A percentile compares a stretch with the other conserved stretches of the same genome.
These are phyloP conservation scores for Fusarium denticulatum DNA, from an alignment of 2,329 filamentous ascomycete genomes.

Conservation along the genomic window DNA sequence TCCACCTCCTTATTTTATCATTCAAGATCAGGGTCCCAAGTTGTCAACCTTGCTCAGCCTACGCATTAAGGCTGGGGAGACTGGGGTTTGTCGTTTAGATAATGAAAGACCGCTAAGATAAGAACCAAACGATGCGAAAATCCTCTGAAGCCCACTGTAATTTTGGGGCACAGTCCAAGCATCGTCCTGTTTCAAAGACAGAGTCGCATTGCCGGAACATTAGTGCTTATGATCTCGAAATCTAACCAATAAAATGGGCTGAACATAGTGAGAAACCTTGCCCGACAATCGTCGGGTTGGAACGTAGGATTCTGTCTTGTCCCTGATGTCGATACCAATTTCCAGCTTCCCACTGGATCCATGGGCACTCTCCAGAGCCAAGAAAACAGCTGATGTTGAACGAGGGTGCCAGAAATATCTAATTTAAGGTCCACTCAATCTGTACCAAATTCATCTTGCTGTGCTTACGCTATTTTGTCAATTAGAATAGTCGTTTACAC, in stretches of 20 bases:
- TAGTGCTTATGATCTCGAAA: background rate
- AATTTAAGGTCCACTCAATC: accelerated
- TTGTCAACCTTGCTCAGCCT: background rate
- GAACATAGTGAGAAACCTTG: background rate
- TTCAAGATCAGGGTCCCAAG: background rate
- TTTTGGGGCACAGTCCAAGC: background rate
- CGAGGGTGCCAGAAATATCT: background rate
- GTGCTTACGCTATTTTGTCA: background rate
- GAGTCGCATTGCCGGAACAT: background rate
- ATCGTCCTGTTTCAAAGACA: background rate
- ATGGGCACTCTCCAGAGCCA: background rate
- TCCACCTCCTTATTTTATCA: background rate
- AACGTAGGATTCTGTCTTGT: background rate
- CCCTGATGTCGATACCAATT: background rate
- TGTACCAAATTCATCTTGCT: accelerated
- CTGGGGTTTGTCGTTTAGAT: background rate
- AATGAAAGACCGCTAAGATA: background rate
- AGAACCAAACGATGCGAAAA: background rate
- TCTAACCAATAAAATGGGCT: background rate
- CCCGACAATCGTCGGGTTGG: background rate
- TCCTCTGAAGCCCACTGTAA: background rate
- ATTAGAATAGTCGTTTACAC: accelerated
- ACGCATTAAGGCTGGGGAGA: background rate
- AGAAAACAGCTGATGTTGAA: background rate
- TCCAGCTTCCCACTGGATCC: background rate